Percentiles rank a stretch among this genome's conserved stretches.
Evolutionary conservation across 2,329 filamentous ascomycete genomes (phyloP).

Genomic region (Aaosphaeria pasadenensis): DNA sequence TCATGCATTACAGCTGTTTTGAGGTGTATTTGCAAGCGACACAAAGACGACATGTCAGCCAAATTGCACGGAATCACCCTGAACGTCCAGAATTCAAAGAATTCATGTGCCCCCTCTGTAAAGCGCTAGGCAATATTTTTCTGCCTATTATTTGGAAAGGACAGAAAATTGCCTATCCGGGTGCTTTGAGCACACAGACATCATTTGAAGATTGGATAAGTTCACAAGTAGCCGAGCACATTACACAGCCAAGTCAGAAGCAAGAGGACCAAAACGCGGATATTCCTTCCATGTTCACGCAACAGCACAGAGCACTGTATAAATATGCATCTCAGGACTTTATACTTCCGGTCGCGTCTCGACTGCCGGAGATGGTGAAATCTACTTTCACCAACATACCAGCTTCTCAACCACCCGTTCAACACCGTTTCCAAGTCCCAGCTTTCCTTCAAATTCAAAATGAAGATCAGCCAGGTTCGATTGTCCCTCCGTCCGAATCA

Average conservation of each 20-base stretch:
- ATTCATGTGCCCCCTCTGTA: slow-evolving; percentile 95
- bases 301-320: slow-evolving; percentile 49
- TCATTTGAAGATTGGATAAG: slow-evolving; percentile 69
- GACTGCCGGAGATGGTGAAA: slow-evolving; percentile 35
- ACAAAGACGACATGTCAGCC: slow-evolving; percentile 77
- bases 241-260: slow-evolving; percentile 50
- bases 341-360: slow-evolving; percentile 48
- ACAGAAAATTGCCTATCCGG: slow-evolving; percentile 78
- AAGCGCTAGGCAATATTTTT: slow-evolving; percentile 92
- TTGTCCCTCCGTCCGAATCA: slow-evolving; percentile 19
- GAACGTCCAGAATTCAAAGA: slow-evolving; percentile 77
- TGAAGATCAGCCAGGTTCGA: slow-evolving; percentile 20
- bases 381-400: slow-evolving; percentile 17
- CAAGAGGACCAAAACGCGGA: slow-evolving; percentile 29
- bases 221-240: slow-evolving; percentile 51
- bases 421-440: slow-evolving; percentile 26
- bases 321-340: slow-evolving; percentile 52
- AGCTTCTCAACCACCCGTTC: slow-evolving; percentile 14
- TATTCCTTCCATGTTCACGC: slow-evolving; percentile 20
- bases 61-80: slow-evolving; percentile 92
- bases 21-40: slow-evolving; percentile 87
- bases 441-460: slow-evolving; percentile 24
- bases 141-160: slow-evolving; percentile 94
- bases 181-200: slow-evolving; percentile 59
- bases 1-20: slow-evolving; percentile 98